Base-by-base conservation (phyloP, 2,329 filamentous ascomycete species). In the Verticillium nubilum region DNA sequence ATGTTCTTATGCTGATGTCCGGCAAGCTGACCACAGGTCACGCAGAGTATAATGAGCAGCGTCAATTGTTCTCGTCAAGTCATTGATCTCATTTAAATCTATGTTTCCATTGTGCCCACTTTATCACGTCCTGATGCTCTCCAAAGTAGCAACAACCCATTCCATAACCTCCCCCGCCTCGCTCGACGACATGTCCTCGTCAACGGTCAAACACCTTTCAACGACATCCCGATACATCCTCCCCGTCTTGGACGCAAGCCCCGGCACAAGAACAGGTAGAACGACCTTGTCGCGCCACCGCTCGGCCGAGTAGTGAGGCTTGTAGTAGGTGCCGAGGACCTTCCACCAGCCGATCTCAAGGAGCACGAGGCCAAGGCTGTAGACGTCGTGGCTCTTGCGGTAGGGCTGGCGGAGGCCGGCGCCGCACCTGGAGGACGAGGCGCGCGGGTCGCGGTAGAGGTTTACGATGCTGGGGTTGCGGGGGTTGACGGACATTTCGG, bases 321-420 rank as follows among this genome's bases (percentile, higher is more conserved):
- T 77, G 64, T 77, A 70, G 57, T 74, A 78, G 1, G 69, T 67
- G 7, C 7, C 19, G 42, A 80, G 65, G 35, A 70, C 67, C 65
- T 78, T 76, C 76, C 78, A 80, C 26, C 78, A 67, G 3, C 78
- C 78, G 50, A 82, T 78, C 68, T 83, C 80, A 7, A 82, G 72
- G 10, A 83, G 71, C 2, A 83, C 69, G 4, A 82, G 72, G 1
- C 80, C 81, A 2, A 84, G 70, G 59, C 75, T 79, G 68, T 84
- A 84, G 12, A 84, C 69, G 59, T 85, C 82, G 61, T 78, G 81
- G 35, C 73, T 74, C 64, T 83, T 82, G 64, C 76, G 76, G 59
- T 75, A 83, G 42, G 42, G 42, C 19, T 23, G 19, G 19, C 42
- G 42, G 3, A 76, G 69, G 17, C 17, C n/a, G 42, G 4, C 4